Evolutionary conservation across 2,329 filamentous ascomycete species (phyloP).

Genomic region (Boeremia lycopersici): DNA sequence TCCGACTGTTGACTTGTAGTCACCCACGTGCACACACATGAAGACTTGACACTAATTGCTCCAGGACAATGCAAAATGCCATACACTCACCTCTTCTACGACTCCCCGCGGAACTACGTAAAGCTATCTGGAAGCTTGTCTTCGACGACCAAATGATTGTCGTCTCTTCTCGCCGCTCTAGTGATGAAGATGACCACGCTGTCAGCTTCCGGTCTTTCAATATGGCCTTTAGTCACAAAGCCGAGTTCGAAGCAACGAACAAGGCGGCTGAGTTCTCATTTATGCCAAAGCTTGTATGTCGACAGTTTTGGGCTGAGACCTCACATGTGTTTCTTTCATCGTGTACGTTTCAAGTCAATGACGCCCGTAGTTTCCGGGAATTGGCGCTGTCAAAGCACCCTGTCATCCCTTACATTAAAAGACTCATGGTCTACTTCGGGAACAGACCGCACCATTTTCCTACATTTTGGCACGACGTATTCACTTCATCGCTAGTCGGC

Average conservation of each 20-base stretch:
- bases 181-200: too few relatives aligned
- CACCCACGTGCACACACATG: too few relatives aligned
- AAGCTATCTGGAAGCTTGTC: not conserved
- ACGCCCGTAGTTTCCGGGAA: not conserved
- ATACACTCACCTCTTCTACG: not conserved
- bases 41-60: not conserved
- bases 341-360: not conserved
- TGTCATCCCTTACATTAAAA: not conserved
- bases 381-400: not conserved
- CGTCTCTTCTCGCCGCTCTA: too few relatives aligned
- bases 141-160: not conserved
- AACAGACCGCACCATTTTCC: not conserved
- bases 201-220: too few relatives aligned
- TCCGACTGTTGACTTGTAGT: not conserved
- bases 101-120: conserved; percentile 3
- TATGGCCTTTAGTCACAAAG: too few relatives aligned
- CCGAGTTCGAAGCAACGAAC: too few relatives aligned
- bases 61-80: not conserved
- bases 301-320: conserved; percentile 1
- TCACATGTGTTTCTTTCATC: not conserved
- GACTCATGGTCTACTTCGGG: not conserved
- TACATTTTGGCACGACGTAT: not conserved
- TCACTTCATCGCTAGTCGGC: not conserved
- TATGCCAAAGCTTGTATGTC: not conserved
- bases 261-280: not conserved